Percentiles rank a stretch among this genome's conserved stretches.
Evolutionary conservation across 345 rosid species (phyloP).

Genomic region (Stellera chamaejasme): DNA sequence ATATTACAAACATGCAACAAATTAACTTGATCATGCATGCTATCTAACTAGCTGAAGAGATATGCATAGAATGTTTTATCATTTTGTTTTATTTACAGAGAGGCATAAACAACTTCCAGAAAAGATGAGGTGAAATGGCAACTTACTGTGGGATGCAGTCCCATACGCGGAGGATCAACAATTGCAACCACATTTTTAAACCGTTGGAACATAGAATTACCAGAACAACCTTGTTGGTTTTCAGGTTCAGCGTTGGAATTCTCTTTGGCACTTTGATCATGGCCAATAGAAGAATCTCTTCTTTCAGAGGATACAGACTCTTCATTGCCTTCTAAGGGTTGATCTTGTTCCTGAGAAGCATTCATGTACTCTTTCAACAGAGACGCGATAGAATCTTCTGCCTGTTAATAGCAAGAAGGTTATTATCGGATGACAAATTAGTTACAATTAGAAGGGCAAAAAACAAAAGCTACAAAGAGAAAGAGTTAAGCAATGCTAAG

Average conservation of each 20-base stretch:
- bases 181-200: slow-evolving; percentile 88
- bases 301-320: slow-evolving; percentile 26
- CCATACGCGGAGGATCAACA: slow-evolving; percentile 94
- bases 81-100: too few relatives aligned
- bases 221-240: slow-evolving; percentile 17
- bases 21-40: too few relatives aligned
- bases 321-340: slow-evolving; percentile 16
- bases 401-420: slow-evolving; percentile 28
- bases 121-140: not conserved
- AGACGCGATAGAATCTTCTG: slow-evolving; percentile 87
- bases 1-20: not conserved
- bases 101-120: not conserved
- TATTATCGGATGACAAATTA: not conserved
- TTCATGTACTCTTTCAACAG: slow-evolving; percentile 62
- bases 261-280: slow-evolving; percentile 17
- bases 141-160: slow-evolving; percentile 87
- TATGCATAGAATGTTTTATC: too few relatives aligned
- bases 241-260: slow-evolving; percentile 24
- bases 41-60: too few relatives aligned
- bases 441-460: not conserved
- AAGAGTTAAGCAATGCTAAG: not conserved
- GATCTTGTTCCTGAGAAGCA: slow-evolving; percentile 32
- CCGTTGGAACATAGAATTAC: slow-evolving; percentile 21
- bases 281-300: slow-evolving; percentile 15
- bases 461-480: not conserved